A percentile compares a stretch with the other conserved stretches of the same genome.
These are phyloP conservation scores for Tuber borchii DNA, from an alignment of 495 filamentous ascomycete species.

Conservation along the genomic window DNA sequence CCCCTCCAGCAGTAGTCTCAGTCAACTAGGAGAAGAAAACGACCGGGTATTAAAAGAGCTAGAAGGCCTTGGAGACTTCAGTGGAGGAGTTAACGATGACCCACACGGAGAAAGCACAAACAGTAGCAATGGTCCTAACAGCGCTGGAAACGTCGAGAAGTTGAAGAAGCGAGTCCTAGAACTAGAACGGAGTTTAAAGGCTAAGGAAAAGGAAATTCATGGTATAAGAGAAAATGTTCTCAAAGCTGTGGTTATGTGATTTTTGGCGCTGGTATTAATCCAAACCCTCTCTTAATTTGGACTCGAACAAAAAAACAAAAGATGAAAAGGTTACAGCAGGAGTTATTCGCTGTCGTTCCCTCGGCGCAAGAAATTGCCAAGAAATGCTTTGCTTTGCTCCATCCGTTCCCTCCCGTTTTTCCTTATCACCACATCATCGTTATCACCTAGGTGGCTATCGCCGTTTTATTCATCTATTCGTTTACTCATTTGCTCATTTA, in stretches of 20 bases:
- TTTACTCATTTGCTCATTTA: neutral
- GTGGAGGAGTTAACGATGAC: conserved; percentile 10
- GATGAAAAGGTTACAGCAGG: neutral
- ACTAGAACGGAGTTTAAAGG: conserved; percentile 32
- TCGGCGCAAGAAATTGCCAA: neutral
- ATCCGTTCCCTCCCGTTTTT: neutral
- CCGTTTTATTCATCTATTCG: neutral
- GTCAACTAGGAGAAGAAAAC: conserved; percentile 29
- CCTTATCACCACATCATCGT: neutral
- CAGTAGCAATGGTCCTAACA: conserved; percentile 4
- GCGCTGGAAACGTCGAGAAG: conserved; percentile 24
- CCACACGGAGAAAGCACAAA: conserved; percentile 8
- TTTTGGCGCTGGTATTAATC: neutral
- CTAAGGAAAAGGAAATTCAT: conserved; percentile 33
- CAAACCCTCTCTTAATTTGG: neutral
- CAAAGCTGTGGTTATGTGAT: conserved; percentile 30
- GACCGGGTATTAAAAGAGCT: conserved; percentile 27
- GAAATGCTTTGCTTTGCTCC: neutral
- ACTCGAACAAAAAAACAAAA: neutral
- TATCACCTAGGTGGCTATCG: neutral
- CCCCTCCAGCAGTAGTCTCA: conserved; percentile 12
- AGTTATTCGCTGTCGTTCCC: neutral
- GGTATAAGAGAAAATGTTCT: conserved; percentile 35
- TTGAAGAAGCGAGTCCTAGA: conserved; percentile 31
- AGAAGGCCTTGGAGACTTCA: conserved; percentile 24